Conservation (phyloP, 805 yeast species). For the Nakazawaea wickerhamii region DNA sequence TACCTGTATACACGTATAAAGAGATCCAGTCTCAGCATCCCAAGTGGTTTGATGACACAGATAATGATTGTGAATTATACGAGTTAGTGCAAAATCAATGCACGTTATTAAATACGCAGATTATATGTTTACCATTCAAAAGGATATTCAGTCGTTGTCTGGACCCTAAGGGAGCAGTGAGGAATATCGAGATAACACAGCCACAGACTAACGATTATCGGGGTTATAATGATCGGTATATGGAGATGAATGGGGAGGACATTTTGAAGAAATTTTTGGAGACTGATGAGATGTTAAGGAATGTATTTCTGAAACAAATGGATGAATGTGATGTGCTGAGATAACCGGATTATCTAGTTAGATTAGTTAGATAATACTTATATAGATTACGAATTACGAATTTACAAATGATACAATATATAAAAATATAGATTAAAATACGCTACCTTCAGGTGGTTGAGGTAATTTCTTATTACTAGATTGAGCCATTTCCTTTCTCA, state of each 20-base stretch:
- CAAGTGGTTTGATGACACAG: slow-evolving; percentile 19
- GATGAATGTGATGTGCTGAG: background rate
- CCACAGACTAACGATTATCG: slow-evolving; percentile 28
- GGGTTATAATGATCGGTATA: slow-evolving; percentile 11
- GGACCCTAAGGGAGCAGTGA: slow-evolving; percentile 20
- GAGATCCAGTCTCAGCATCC: slow-evolving; percentile 28
- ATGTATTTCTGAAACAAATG: slow-evolving; percentile 6
- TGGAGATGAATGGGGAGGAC: slow-evolving; percentile 8
- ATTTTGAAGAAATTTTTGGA: slow-evolving; percentile 23
- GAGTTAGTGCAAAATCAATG: slow-evolving; percentile 44
- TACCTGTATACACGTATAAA: slow-evolving; percentile 36
- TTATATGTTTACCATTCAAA: slow-evolving; percentile 43
- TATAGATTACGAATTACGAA: too few species aligned
- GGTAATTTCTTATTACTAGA: slow-evolving; percentile 75
- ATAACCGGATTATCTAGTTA: too few species aligned
- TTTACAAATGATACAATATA: background rate
- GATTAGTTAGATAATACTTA: too few species aligned
- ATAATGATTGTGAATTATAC: slow-evolving; percentile 27
- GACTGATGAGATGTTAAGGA: slow-evolving; percentile 26
- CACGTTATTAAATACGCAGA: slow-evolving; percentile 35
- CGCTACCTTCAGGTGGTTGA: slow-evolving; percentile 89
- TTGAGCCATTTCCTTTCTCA: slow-evolving; percentile 86
- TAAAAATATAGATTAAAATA: slow-evolving; percentile 21
- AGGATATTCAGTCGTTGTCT: slow-evolving; percentile 40
- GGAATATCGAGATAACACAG: slow-evolving; percentile 32